Conservation (phyloP, 1,284 basidiomycete species). For the Melampsora abietis-canadensis region DNA sequence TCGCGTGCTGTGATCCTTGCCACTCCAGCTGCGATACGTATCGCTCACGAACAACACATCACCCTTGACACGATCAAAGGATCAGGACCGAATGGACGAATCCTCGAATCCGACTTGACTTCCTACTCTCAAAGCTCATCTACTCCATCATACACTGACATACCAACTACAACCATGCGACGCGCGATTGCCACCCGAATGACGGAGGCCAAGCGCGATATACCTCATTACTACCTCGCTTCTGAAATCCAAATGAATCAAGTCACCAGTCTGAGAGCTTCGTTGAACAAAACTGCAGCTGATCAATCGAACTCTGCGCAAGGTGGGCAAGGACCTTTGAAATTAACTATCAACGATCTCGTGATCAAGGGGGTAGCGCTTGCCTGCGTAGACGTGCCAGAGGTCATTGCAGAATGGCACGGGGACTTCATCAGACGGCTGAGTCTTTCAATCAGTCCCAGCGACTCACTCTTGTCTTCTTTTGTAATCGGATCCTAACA, state of each 20-base stretch:
- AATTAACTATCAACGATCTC: slow-evolving; percentile 97
- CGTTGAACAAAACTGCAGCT: slow-evolving; percentile 78
- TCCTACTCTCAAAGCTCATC: slow-evolving; percentile 55
- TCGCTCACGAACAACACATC: slow-evolving; percentile 90
- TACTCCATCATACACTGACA: slow-evolving; percentile 76
- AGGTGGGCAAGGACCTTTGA: slow-evolving; percentile 66
- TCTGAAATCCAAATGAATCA: slow-evolving; percentile 96
- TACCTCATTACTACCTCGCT: slow-evolving; percentile 97
- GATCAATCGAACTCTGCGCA: slow-evolving; percentile 55
- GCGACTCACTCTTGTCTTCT: background rate
- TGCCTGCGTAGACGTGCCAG: slow-evolving; percentile 89
- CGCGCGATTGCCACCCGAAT: slow-evolving; percentile 86
- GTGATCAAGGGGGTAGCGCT: slow-evolving; percentile 91
- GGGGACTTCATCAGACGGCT: slow-evolving; percentile 92
- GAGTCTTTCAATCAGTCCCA: slow-evolving; percentile 53
- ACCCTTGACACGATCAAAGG: slow-evolving; percentile 89
- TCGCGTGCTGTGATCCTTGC: slow-evolving; percentile 68
- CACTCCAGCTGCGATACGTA: slow-evolving; percentile 90
- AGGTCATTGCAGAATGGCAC: slow-evolving; percentile 96
- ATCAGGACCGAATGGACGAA: slow-evolving; percentile 87
- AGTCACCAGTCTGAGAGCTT: slow-evolving; percentile 84
- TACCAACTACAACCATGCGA: slow-evolving; percentile 91
- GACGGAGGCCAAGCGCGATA: slow-evolving; percentile 83
- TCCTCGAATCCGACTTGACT: slow-evolving; percentile 85
- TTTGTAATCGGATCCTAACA: background rate